Evolutionary conservation across 2,329 filamentous ascomycete genomes (phyloP).

Genomic region (Biscogniauxia sp.): DNA sequence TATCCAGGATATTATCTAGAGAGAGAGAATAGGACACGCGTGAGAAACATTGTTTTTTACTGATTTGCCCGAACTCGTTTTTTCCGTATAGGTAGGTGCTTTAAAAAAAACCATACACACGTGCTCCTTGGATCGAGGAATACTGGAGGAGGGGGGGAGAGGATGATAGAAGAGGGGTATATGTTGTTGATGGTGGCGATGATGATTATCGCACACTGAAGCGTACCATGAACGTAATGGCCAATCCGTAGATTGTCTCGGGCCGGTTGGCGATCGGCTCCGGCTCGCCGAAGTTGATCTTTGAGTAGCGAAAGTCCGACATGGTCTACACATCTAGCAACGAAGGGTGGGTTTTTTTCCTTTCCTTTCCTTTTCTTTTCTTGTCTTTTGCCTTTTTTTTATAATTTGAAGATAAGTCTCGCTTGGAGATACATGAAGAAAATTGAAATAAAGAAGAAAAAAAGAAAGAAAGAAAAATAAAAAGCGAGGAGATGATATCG

Average conservation of each 20-base stretch:
- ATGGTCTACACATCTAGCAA: conserved; percentile 16
- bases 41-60: conserved; percentile 4
- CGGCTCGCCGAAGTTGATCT: conserved; percentile 28
- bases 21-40: not conserved
- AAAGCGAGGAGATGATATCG: not conserved
- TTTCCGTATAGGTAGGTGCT: no score
- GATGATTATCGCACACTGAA: not conserved
- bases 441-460: not conserved
- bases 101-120: not conserved
- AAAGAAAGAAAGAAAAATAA: not conserved
- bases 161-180: not conserved
- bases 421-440: conserved; percentile 1
- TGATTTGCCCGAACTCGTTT: no score
- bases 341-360: not conserved
- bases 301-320: conserved; percentile 21
- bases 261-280: conserved; percentile 29
- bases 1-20: conserved; percentile 29
- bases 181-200: no score
- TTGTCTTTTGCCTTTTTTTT: not conserved
- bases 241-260: conserved; percentile 29
- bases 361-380: no score
- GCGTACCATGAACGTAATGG: conserved; percentile 30
- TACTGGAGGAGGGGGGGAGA: not conserved
- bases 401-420: not conserved
- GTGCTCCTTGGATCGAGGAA: not conserved